A percentile compares a stretch with the other conserved stretches of the same genome.
Evolutionary conservation across 345 rosid species (phyloP).

Genomic region (Eucalyptus guilfoylei): DNA sequence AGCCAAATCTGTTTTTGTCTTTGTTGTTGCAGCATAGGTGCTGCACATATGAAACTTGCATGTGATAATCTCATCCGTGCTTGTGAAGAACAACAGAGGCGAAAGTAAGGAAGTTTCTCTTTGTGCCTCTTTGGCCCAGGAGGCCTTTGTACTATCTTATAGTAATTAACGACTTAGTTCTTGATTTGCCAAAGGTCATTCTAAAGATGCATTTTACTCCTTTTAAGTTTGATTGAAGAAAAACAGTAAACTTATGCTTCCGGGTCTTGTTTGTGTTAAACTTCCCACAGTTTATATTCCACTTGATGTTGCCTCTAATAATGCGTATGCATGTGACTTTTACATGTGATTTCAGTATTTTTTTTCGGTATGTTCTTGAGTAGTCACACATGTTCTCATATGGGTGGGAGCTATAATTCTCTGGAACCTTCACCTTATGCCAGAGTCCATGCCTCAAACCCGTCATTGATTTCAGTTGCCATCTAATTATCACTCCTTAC

Average conservation of each 20-base stretch:
- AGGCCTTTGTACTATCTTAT: background rate
- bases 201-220: background rate
- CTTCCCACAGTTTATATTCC: background rate
- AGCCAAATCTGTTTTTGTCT: background rate
- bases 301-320: background rate
- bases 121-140: background rate
- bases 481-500: background rate
- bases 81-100: slow-evolving; percentile 10
- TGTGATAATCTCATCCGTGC: slow-evolving; percentile 18
- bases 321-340: background rate
- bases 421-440: background rate
- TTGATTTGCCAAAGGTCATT: background rate
- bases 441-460: background rate
- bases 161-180: too few relatives aligned
- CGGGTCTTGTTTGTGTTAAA: background rate
- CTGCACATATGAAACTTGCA: slow-evolving; percentile 31
- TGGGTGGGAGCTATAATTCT: background rate
- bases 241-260: background rate
- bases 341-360: background rate
- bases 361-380: background rate
- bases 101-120: slow-evolving; percentile 12
- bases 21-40: slow-evolving; percentile 24
- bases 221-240: background rate
- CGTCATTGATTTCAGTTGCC: background rate
- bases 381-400: background rate